Conservation (phyloP, 352 stramenopile species). For the Phytophthora europaea region DNA sequence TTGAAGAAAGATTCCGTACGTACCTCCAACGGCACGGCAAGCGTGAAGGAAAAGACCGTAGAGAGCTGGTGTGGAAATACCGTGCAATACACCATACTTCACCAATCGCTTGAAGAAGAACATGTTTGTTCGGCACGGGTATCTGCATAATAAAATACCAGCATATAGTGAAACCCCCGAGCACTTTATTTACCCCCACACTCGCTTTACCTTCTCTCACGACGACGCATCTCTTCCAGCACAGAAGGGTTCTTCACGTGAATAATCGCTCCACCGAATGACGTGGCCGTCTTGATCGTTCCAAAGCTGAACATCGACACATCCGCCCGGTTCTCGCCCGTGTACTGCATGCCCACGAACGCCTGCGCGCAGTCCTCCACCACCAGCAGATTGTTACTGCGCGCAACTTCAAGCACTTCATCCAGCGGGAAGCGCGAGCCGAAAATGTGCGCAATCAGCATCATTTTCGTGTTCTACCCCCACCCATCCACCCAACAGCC, state of each 20-base stretch:
- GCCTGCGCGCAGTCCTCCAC: conserved; percentile 88
- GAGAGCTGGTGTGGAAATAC: conserved; percentile 72
- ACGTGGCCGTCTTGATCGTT: conserved; percentile 89
- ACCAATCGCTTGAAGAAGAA: conserved; percentile 84
- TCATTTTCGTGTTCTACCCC: conserved; percentile 63
- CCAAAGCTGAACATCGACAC: conserved; percentile 92
- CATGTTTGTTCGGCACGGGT: conserved; percentile 66
- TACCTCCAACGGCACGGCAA: conserved; percentile 67
- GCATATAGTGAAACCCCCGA: neutral
- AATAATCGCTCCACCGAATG: conserved; percentile 78
- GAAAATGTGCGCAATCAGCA: conserved; percentile 89
- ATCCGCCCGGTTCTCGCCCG: conserved; percentile 65
- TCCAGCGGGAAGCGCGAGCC: conserved; percentile 73
- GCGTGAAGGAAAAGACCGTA: conserved; percentile 82
- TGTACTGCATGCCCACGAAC: conserved; percentile 75
- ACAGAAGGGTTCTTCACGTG: conserved; percentile 66
- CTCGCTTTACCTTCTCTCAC: conserved; percentile 57
- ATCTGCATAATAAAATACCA: conserved; percentile 35
- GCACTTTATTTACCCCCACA: neutral
- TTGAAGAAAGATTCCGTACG: neutral
- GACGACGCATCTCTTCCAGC: conserved; percentile 73
- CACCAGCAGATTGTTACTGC: conserved; percentile 62
- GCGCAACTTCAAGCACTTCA: conserved; percentile 57
- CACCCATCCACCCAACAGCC: neutral
- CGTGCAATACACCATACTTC: conserved; percentile 82